Conservation (phyloP, 257 asterid genomes). For the Thymus mandschuricus region DNA sequence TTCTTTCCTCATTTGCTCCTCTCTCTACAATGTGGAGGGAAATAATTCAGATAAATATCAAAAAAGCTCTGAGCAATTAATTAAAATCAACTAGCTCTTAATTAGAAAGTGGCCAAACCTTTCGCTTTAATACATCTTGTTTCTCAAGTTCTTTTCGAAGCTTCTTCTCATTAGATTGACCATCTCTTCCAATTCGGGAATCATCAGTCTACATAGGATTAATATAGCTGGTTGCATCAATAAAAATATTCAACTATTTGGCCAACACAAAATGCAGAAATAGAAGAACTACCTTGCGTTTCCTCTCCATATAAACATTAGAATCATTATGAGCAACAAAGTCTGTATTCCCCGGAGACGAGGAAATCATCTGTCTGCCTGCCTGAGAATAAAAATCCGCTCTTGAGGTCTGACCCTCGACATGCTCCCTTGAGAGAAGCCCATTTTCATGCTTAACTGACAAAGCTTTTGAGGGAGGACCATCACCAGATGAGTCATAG, state of each 20-base stretch:
- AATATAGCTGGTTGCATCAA: constrained; percentile 28
- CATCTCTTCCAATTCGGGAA: constrained; percentile 68
- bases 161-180: constrained; percentile 75
- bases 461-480: constrained; percentile 46
- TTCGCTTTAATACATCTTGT: constrained; percentile 75
- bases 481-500: constrained; percentile 42
- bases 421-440: constrained; percentile 61
- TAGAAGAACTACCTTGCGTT: constrained; percentile 64
- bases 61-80: constrained; percentile 13
- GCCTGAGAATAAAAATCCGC: constrained; percentile 41
- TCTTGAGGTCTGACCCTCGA: constrained; percentile 59
- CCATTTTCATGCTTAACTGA: constrained; percentile 63
- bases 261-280: constrained; percentile 24
- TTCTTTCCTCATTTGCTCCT: constrained; percentile 92
- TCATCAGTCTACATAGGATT: constrained; percentile 64
- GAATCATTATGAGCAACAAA: constrained; percentile 35
- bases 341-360: constrained; percentile 44
- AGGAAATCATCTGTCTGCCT: constrained; percentile 35
- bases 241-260: background rate
- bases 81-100: constrained; percentile 7
- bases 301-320: constrained; percentile 47
- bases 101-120: constrained; percentile 49
- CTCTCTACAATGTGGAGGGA: constrained; percentile 56
- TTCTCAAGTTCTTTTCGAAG: constrained; percentile 84
- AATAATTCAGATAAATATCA: constrained; percentile 34